Evolutionary conservation across 805 yeast genomes (phyloP).

Genomic region (Grigorovia transvaalensis): DNA sequence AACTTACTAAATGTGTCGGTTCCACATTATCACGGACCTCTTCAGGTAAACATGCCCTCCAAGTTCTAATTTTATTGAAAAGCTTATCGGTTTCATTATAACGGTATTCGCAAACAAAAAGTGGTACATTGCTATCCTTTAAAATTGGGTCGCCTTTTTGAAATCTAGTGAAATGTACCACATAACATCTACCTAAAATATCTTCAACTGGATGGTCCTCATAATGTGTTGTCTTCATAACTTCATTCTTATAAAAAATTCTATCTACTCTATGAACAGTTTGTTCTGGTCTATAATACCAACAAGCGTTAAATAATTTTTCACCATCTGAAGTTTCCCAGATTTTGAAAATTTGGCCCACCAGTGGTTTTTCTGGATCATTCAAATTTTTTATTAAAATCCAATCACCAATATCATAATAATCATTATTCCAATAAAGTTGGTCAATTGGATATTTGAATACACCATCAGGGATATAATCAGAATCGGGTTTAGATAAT

Average conservation of each 20-base stretch:
- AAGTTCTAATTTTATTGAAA: constrained; percentile 90
- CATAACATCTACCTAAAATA: constrained; percentile 87
- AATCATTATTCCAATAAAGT: constrained; percentile 57
- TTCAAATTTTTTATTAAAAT: constrained; percentile 77
- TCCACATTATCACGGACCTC: constrained; percentile 83
- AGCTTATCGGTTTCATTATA: constrained; percentile 84
- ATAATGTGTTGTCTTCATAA: constrained; percentile 92
- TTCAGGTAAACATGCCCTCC: constrained; percentile 98
- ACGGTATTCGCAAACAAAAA: constrained; percentile 90
- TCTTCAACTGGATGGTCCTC: constrained; percentile 87
- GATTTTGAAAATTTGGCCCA: constrained; percentile 85
- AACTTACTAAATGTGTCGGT: constrained; percentile 60
- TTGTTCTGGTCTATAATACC: constrained; percentile 97
- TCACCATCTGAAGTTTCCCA: constrained; percentile 80
- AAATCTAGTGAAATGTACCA: constrained; percentile 86
- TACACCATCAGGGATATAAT: constrained; percentile 49
- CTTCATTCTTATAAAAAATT: constrained; percentile 86
- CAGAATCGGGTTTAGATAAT: constrained; percentile 71
- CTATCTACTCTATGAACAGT: constrained; percentile 90
- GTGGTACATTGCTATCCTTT: constrained; percentile 59
- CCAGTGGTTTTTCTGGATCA: constrained; percentile 81
- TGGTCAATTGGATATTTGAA: constrained; percentile 74
- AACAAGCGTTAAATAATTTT: constrained; percentile 86
- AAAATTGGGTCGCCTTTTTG: constrained; percentile 77
- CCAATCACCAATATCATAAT: constrained; percentile 90